These are phyloP conservation scores for Plantago major DNA, from an alignment of 257 asterid species.

Conservation along the genomic window DNA sequence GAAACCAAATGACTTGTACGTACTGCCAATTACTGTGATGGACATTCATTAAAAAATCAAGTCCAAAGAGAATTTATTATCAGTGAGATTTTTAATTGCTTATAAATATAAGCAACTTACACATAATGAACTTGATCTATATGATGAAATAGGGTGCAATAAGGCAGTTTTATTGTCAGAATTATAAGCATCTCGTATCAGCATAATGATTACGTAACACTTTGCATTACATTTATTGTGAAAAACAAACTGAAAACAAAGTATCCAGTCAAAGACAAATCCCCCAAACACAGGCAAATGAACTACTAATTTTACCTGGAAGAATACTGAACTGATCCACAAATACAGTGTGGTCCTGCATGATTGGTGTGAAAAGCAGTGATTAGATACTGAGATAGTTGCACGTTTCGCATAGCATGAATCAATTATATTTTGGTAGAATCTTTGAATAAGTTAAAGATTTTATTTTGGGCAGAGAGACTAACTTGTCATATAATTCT, in stretches of 20 bases:
- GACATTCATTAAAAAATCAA: too few relatives aligned
- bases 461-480: constrained; percentile 13
- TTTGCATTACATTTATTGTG: too few relatives aligned
- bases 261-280: neutral
- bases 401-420: constrained; percentile 11
- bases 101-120: too few relatives aligned
- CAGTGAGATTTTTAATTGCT: too few relatives aligned
- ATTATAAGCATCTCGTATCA: too few relatives aligned
- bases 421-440: neutral
- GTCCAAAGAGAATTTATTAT: too few relatives aligned
- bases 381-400: neutral
- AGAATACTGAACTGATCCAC: constrained; percentile 40
- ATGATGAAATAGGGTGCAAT: too few relatives aligned
- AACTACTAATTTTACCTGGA: constrained; percentile 41
- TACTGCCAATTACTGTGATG: too few relatives aligned
- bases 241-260: neutral
- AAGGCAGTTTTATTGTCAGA: too few relatives aligned
- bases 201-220: too few relatives aligned
- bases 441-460: constrained; percentile 7
- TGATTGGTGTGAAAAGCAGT: constrained; percentile 4
- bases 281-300: constrained; percentile 10
- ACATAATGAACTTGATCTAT: too few relatives aligned
- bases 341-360: constrained; percentile 52
- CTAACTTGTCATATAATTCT: constrained; percentile 54
- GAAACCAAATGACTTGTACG: too few relatives aligned